Base-by-base conservation (phyloP, 202 grass and related monocot genomes). In the Schoenoplectus tabernaemontani region DNA sequence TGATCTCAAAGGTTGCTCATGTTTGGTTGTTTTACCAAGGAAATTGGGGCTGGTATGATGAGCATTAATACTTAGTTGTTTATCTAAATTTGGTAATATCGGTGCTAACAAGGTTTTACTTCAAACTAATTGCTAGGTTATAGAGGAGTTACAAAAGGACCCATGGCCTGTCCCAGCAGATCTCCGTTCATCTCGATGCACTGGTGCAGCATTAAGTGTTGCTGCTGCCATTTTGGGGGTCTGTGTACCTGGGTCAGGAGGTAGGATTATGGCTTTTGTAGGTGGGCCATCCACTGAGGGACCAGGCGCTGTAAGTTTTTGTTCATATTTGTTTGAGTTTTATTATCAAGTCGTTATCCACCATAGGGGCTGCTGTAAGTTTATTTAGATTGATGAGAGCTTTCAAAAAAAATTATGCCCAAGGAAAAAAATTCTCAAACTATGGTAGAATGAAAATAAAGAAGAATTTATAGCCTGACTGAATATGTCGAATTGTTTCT, bases 241-340 rank as follows among this genome's bases (percentile, higher is more conserved):
- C 77, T 97, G 94, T 69, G 89, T 97, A 8, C 94, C 94, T 78
- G 91, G 89, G 81, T 92, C 94, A 84, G 91, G 91, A 87, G 94
- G 87, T 85, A 93, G 94, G 80, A 97, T 97, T 80, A 97, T 97
- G 94, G 89, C 89, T 32, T 97, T 97, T 87, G 72, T 93, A 26
- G 89, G 91, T 78, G 94, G 91, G 4, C 91, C 94, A 82, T 90
- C 89, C 57, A 93, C 91, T 39, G 87, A 84, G 44, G 94, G 91
- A 76, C 82, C 84, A 74, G 89, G 91, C 15, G 87, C 82, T 87
- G 94, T 97, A 97, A 93, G 91, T 91, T 76, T 33, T 43, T 28
- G 2, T 79, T 79, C 13, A 42, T 81, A 8, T 30, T 32, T 82
- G 10, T 59, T 57, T 42, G 3, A 74, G 72, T 77, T 63, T 41